Base-by-base conservation (phyloP, 2,329 filamentous ascomycete genomes). In the Colletotrichum sp. region DNA sequence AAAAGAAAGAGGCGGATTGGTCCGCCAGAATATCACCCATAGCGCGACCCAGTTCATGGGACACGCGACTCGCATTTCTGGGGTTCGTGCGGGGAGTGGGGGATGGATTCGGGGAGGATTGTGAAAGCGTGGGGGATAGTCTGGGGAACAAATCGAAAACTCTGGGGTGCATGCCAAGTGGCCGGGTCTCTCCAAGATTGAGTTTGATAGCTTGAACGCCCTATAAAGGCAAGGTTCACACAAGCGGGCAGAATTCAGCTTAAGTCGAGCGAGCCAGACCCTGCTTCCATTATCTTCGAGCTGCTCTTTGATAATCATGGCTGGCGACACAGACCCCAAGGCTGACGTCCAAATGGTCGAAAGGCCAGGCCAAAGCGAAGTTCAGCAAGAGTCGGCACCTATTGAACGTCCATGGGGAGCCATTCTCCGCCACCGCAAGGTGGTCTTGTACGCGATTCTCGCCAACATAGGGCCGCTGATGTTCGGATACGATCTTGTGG, bases 401-500 rank as follows among this genome's bases (percentile, higher is more conserved):
- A n/a, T 39, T 2, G 58, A 64, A 30, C 58, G 66, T 27, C 66
- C 60, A 5, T 70, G 34, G 48, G 25, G 25, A 28, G 27, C 27
- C 16, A 5, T 65, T 15, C 43, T 34, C 7, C 18, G 58, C 8
- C 30, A 74, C 16, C 52, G 55, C 12, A 74, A 70, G 12, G 13
- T 70, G 28, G 48, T 70, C n/a, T 15, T 70, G 12, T 70, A 61
- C 7, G 66, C 60, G 43, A 56, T 55, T 1, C 8, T 70, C 15
- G 60, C 43, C 28, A 65, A 74, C 39, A 65, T 74, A 9, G 71
- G 65, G 6, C 65, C 71, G 16, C 65, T 69, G 13, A 64, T 69
- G 65, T 74, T 69, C 27, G 71, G 65, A 16, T 69, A 74, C 28
- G 65, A 69, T 27, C 16, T 71, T 15, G 69, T 71, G 39, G 30